Evolutionary conservation across 73 alveolate genomes (phyloP).

Genomic region (Uronychia binucleata): DNA sequence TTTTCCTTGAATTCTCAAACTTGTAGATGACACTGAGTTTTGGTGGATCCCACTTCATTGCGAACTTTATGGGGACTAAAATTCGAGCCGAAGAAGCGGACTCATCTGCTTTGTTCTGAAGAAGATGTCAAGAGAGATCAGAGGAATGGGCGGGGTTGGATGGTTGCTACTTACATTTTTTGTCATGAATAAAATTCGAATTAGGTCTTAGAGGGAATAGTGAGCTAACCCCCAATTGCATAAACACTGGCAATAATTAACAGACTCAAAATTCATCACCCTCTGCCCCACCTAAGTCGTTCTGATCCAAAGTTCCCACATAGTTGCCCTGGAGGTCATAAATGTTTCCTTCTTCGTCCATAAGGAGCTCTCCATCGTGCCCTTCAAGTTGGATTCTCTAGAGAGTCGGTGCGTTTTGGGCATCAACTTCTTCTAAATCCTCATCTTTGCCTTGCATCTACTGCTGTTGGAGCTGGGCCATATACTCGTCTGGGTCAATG

Average conservation of each 20-base stretch:
- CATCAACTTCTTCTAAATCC: background rate
- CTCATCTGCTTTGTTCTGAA: background rate
- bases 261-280: background rate
- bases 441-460: background rate
- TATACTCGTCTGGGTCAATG: background rate
- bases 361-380: constrained; percentile 40
- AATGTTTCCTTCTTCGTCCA: constrained; percentile 53
- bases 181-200: background rate
- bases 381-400: constrained; percentile 50
- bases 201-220: background rate
- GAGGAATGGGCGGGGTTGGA: background rate
- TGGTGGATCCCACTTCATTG: background rate
- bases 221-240: background rate
- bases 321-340: constrained; percentile 51
- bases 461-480: background rate
- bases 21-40: background rate
- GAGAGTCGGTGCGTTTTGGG: background rate
- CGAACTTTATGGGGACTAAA: background rate
- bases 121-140: background rate
- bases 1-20: background rate
- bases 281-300: constrained; percentile 17
- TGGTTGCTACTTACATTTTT: background rate
- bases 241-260: background rate
- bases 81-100: background rate
- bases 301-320: constrained; percentile 40